Conservation (phyloP, 108 stramenopile genomes). For the Nitzschia sp. region DNA sequence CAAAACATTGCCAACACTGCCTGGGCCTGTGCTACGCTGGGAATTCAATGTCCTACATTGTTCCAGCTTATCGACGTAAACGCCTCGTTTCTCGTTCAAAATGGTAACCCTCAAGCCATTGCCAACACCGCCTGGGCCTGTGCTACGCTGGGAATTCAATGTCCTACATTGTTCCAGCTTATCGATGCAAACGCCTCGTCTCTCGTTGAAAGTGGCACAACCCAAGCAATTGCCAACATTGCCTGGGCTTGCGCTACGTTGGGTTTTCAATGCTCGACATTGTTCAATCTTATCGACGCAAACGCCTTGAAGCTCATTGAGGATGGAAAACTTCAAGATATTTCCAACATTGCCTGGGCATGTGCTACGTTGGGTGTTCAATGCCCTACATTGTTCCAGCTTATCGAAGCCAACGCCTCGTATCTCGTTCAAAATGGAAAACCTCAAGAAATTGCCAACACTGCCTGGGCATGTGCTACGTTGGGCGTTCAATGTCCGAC, state of each 20-base stretch:
- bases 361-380: slow-evolving; percentile 7
- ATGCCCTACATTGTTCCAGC: neutral
- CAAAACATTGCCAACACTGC: slow-evolving; percentile 13
- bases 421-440: neutral
- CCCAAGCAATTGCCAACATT: slow-evolving; percentile 24
- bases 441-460: slow-evolving; percentile 21
- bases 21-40: neutral
- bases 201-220: slow-evolving; percentile 10
- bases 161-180: slow-evolving; percentile 6
- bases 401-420: neutral
- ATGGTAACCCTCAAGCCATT: neutral
- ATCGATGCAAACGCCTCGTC: slow-evolving; percentile 6
- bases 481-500: slow-evolving; percentile 5
- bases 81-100: neutral
- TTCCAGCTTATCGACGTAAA: neutral
- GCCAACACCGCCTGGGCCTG: slow-evolving; percentile 22
- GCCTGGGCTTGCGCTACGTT: slow-evolving; percentile 28
- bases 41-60: neutral
- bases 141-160: slow-evolving; percentile 13
- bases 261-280: neutral
- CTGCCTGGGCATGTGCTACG: slow-evolving; percentile 23
- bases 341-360: slow-evolving; percentile 25
- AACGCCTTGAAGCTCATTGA: neutral
- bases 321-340: slow-evolving; percentile 12
- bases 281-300: slow-evolving; percentile 19